Conservation (phyloP, 148 eudicot species). For the Camellia granthamiana region DNA sequence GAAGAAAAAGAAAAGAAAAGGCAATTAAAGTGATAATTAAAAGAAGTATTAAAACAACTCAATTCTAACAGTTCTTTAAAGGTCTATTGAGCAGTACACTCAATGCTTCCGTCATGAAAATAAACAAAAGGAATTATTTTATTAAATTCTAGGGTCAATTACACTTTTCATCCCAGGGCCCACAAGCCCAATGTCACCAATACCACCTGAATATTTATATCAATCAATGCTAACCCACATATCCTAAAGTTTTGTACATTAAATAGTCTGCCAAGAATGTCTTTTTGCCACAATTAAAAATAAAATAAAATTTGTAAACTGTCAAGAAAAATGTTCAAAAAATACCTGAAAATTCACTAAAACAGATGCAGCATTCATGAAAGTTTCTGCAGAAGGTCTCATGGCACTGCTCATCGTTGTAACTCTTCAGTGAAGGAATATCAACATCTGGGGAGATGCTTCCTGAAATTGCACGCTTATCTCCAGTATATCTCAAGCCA, state of each 20-base stretch:
- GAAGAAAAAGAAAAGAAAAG: slow-evolving; percentile 11
- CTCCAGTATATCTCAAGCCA: slow-evolving; percentile 43
- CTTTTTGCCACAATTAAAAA: background rate
- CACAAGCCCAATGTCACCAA: background rate
- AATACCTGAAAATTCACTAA: slow-evolving; percentile 81
- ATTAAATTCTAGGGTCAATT: background rate
- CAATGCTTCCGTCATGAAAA: background rate
- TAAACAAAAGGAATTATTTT: background rate
- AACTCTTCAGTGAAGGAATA: slow-evolving; percentile 76
- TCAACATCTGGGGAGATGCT: slow-evolving; percentile 76
- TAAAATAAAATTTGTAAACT: background rate
- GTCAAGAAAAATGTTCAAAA: slow-evolving; percentile 6
- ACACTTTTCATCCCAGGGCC: background rate
- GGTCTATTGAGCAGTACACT: background rate
- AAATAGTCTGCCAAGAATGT: background rate
- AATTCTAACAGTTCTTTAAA: background rate
- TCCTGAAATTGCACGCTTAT: slow-evolving; percentile 80
- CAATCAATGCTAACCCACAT: background rate
- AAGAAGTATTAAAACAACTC: background rate
- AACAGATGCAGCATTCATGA: slow-evolving; percentile 88
- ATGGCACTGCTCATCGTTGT: slow-evolving; percentile 56
- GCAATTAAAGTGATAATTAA: slow-evolving; percentile 12
- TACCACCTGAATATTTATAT: background rate
- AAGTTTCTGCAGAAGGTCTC: slow-evolving; percentile 58
- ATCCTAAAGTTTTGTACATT: background rate